These are phyloP conservation scores for Calocybe gangraenosa DNA, from an alignment of 768 basidiomycete genomes.

Conservation along the genomic window DNA sequence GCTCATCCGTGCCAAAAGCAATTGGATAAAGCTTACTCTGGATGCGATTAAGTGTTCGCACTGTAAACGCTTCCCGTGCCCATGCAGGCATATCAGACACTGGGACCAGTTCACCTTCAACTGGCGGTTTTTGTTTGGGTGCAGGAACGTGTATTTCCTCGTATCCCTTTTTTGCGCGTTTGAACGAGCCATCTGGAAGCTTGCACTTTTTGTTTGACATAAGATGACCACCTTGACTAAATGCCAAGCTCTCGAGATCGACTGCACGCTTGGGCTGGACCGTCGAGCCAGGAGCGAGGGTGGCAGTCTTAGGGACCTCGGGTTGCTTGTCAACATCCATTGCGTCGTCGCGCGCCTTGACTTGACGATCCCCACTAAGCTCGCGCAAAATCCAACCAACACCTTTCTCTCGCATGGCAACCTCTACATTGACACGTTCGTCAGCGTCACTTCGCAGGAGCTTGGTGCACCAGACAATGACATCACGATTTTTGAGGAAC, in stretches of 20 bases:
- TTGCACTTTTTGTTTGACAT: slow-evolving; percentile 99
- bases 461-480: slow-evolving; percentile 97
- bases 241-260: slow-evolving; percentile 93
- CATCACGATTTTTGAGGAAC: slow-evolving; percentile 93
- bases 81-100: slow-evolving; percentile 75
- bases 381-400: slow-evolving; percentile 94
- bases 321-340: slow-evolving; percentile 78
- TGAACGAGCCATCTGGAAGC: slow-evolving; percentile 96
- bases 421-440: slow-evolving; percentile 89
- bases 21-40: slow-evolving; percentile 92
- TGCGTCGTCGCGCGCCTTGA: slow-evolving; percentile 50
- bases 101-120: slow-evolving; percentile 66
- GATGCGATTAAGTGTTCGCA: slow-evolving; percentile 79
- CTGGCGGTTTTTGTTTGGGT: slow-evolving; percentile 70
- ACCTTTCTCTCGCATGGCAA: slow-evolving; percentile 97
- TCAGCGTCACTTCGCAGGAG: slow-evolving; percentile 86
- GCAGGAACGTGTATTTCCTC: slow-evolving; percentile 98
- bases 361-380: slow-evolving; percentile 75
- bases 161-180: slow-evolving; percentile 92
- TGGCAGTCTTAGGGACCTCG: slow-evolving; percentile 76
- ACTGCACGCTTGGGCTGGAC: slow-evolving; percentile 82
- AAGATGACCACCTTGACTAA: slow-evolving; percentile 91
- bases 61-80: slow-evolving; percentile 85
- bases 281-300: slow-evolving; percentile 81
- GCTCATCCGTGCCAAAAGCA: slow-evolving; percentile 94